Conservation (phyloP, 2,329 filamentous ascomycete genomes). For the Exophiala calicioides region DNA sequence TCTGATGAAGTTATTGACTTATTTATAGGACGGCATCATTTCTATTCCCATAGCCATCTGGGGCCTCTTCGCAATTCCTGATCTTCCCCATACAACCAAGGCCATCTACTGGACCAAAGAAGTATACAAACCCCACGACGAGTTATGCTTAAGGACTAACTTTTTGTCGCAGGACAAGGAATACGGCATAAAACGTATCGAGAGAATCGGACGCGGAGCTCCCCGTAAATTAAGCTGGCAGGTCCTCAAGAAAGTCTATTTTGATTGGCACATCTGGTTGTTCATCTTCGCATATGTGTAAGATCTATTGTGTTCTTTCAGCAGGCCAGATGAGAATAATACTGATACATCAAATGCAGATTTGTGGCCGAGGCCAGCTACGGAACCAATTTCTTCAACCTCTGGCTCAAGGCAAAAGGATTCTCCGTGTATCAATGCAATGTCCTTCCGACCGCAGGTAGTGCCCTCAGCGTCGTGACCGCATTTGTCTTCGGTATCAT, state of each 20-base stretch:
- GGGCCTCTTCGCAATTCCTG: slow-evolving; percentile 45
- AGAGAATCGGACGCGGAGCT: neutral
- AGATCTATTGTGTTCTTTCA: too few relatives aligned
- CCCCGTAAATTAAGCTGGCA: neutral
- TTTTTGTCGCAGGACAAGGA: neutral
- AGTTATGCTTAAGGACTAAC: neutral
- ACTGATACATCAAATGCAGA: neutral
- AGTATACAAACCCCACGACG: neutral
- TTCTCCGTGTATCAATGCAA: slow-evolving; percentile 54
- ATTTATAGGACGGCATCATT: slow-evolving; percentile 43
- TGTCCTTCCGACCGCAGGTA: slow-evolving; percentile 51
- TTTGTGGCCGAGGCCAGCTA: neutral
- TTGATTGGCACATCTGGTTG: neutral
- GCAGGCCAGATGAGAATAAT: neutral
- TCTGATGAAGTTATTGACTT: too few relatives aligned
- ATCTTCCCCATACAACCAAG: slow-evolving; percentile 38
- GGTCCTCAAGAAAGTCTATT: neutral
- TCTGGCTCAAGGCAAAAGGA: slow-evolving; percentile 54
- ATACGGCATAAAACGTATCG: slow-evolving; percentile 27
- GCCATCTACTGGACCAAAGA: slow-evolving; percentile 37
- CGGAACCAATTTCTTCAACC: slow-evolving; percentile 48
- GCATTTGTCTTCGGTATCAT: neutral
- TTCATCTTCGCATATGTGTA: slow-evolving; percentile 1
- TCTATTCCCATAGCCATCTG: slow-evolving; percentile 46
- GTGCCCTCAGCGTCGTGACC: slow-evolving; percentile 51